A percentile compares a stretch with the other conserved stretches of the same genome.
Conservation (phyloP, 352 stramenopile genomes). For the Achlya hypogyna region DNA sequence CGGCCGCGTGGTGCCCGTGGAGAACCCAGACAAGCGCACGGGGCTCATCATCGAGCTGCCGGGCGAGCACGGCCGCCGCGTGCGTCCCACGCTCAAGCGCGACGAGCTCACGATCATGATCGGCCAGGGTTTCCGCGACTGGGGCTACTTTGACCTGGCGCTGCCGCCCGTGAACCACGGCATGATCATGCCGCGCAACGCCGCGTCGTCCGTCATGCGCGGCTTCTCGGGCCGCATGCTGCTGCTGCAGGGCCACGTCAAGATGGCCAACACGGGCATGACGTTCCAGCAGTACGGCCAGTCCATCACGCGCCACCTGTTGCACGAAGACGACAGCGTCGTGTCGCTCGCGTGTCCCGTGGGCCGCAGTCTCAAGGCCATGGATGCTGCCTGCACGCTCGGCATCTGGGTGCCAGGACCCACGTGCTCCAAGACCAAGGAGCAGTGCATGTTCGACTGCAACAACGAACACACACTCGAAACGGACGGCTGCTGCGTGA, state of each 20-base stretch:
- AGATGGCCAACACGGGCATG: conserved; percentile 49
- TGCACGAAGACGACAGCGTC: conserved; percentile 26
- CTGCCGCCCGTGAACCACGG: background rate
- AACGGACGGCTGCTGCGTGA: background rate
- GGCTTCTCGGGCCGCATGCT: conserved; percentile 30
- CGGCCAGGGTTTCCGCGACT: background rate
- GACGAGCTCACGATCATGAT: conserved; percentile 11
- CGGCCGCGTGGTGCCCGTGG: background rate
- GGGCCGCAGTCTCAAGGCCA: background rate
- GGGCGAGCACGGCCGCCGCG: background rate
- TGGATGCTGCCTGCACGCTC: background rate
- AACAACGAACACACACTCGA: background rate
- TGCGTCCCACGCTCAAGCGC: background rate
- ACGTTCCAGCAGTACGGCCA: conserved; percentile 46
- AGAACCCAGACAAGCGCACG: conserved; percentile 7
- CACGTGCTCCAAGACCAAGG: background rate
- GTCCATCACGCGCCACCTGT: conserved; percentile 41
- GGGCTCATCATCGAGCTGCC: conserved; percentile 1
- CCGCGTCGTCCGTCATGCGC: background rate
- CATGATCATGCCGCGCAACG: conserved; percentile 15
- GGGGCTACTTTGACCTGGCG: background rate
- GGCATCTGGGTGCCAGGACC: background rate
- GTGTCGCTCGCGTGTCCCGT: conserved; percentile 25
- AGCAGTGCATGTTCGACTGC: background rate
- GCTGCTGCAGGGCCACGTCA: conserved; percentile 31